Evolutionary conservation across 2,329 filamentous ascomycete genomes (phyloP), one percentile per base, ranked within the genome.

Genomic region (Colletotrichum tamarilloi): DNA sequence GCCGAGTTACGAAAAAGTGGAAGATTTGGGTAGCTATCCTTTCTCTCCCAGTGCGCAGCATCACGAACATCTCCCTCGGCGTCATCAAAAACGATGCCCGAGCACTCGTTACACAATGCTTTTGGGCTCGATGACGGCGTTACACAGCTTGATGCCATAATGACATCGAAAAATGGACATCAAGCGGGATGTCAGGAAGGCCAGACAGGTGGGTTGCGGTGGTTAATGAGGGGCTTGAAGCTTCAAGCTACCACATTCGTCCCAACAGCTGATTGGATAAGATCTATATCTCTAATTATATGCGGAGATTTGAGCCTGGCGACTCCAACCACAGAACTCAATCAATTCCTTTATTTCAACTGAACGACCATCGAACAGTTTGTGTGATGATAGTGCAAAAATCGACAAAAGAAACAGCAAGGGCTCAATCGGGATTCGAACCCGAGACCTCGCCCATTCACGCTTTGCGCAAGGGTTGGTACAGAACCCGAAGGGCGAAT

Each of bases 381-480:
- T 7, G 38, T 19, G 6, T 19, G 3, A 19, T 6, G 5, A 42
- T 19, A 8, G 16, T 19, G 42, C 42, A n/a, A 49, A 63, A 53
- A 52, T 6, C 1, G 16, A 7, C 14, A 26, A 49, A 26, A 7
- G 6, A 1, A 30, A n/a, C 8, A 62, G 3, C 28, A 7, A 4
- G 69, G 70, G 70, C 70, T 32, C 70, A 73, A 73, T 65, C 70
- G 70, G 49, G 70, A 49, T 49, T 73, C 70, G 70, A 73, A 73
- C 70, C 49, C 70, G 70, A 65, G 70, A 42, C 70, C 70, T 73
- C 70, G 70, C 70, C 70, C 70, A 73, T 28, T 57, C 52, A 52
- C 26, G 55, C 67, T 70, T 7, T 2, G 60, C 56, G 28, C 26
- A 49, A 65, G 67, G 67, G 56, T 60, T 70, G 22, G 28, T 1